Conservation (phyloP, 2,329 filamentous ascomycete genomes). For the Ophiosphaerella herpotricha region DNA sequence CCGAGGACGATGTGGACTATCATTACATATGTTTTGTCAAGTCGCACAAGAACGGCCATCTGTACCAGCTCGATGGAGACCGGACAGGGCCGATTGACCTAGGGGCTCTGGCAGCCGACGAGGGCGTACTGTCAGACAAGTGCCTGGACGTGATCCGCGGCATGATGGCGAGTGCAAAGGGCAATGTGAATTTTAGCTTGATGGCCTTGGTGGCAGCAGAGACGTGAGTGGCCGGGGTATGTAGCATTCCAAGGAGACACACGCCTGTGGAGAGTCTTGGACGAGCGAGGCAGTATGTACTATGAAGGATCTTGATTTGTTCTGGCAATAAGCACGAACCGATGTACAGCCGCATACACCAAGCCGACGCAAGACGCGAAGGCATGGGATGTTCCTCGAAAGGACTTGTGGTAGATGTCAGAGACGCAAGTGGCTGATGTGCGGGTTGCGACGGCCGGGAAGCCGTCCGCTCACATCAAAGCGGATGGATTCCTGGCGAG, state of each 20-base stretch:
- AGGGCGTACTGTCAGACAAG: slow-evolving; percentile 28
- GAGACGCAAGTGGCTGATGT: slow-evolving; percentile 54
- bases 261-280: slow-evolving; percentile 47
- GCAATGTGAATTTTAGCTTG: slow-evolving; percentile 34
- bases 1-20: slow-evolving; percentile 42
- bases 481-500: not conserved
- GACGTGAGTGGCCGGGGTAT: slow-evolving; percentile 22
- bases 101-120: slow-evolving; percentile 15
- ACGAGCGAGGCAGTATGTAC: slow-evolving; percentile 58
- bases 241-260: slow-evolving; percentile 60
- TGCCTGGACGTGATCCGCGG: slow-evolving; percentile 25
- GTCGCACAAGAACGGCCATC: slow-evolving; percentile 24
- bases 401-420: slow-evolving; percentile 50
- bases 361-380: slow-evolving; percentile 54
- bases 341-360: slow-evolving; percentile 49
- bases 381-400: slow-evolving; percentile 50
- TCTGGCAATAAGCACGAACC: slow-evolving; percentile 55
- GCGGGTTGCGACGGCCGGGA: slow-evolving; percentile 30
- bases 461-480: not conserved
- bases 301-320: slow-evolving; percentile 57
- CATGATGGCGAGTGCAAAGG: slow-evolving; percentile 21
- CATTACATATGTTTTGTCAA: slow-evolving; percentile 43
- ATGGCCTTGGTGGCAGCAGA: slow-evolving; percentile 30
- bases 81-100: slow-evolving; percentile 40
- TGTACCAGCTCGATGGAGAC: slow-evolving; percentile 40